phyloP scores from a whole-genome alignment of 108 stramenopile genomes.

The Nitzschia sp. region DNA sequence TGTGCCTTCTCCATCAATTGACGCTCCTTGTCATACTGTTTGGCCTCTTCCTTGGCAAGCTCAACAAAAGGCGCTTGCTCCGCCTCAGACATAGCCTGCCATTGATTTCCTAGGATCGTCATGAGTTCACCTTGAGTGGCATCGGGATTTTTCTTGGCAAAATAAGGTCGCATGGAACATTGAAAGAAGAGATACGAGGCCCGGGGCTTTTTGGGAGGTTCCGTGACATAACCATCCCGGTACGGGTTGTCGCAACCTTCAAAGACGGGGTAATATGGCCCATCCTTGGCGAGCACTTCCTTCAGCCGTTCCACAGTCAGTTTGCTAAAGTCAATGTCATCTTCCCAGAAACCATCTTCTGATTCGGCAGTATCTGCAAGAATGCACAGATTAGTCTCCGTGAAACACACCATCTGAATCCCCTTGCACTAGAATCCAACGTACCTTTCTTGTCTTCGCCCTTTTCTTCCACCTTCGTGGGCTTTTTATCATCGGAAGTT shows the following conservation, averaged over 20 bases:
- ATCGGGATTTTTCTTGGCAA: slow-evolving; percentile 62
- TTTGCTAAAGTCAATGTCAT: slow-evolving; percentile 63
- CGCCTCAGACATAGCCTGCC: slow-evolving; percentile 69
- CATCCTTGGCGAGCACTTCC: slow-evolving; percentile 60
- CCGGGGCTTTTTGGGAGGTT: slow-evolving; percentile 86
- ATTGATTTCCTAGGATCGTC: slow-evolving; percentile 76
- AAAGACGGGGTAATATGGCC: slow-evolving; percentile 70
- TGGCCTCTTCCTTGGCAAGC: slow-evolving; percentile 76
- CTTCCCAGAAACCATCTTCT: slow-evolving; percentile 30
- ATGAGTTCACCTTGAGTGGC: slow-evolving; percentile 69
- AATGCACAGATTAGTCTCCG: slow-evolving; percentile 4
- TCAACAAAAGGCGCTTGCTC: slow-evolving; percentile 71
- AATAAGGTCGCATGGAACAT: slow-evolving; percentile 69
- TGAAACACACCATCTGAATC: background rate
- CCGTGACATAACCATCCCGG: slow-evolving; percentile 84
- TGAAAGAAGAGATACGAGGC: slow-evolving; percentile 87
- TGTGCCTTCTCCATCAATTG: slow-evolving; percentile 78
- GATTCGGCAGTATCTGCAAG: slow-evolving; percentile 25
- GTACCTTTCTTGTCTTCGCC: slow-evolving; percentile 33
- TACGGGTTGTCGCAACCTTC: slow-evolving; percentile 86
- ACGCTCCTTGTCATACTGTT: slow-evolving; percentile 72
- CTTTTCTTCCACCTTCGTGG: slow-evolving; percentile 25
- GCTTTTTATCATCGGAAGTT: slow-evolving; percentile 22
- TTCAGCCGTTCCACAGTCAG: slow-evolving; percentile 58
- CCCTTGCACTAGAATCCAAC: background rate